phyloP scores from a whole-genome alignment of 495 filamentous ascomycete genomes.

The Tuber microsphaerosporum region DNA sequence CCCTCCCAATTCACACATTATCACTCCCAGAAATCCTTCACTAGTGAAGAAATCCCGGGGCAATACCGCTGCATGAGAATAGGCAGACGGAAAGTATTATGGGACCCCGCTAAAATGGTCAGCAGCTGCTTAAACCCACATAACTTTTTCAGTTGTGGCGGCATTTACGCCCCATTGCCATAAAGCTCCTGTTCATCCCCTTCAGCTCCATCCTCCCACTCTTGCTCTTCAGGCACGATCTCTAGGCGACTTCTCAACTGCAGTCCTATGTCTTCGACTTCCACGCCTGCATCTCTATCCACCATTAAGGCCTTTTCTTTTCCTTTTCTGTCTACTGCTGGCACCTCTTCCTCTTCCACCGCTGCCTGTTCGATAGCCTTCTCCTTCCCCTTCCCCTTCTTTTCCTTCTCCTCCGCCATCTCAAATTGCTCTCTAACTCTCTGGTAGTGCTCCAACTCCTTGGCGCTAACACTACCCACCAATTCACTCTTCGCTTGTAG shows the following conservation, averaged over 20 bases:
- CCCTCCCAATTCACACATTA: neutral
- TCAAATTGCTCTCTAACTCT: constrained; percentile 77
- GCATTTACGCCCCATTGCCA: constrained; percentile 20
- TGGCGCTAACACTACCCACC: constrained; percentile 81
- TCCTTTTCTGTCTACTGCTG: constrained; percentile 42
- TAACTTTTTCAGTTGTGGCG: neutral
- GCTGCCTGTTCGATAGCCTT: constrained; percentile 52
- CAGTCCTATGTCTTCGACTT: constrained; percentile 22
- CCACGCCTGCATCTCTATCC: constrained; percentile 9
- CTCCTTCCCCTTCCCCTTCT: constrained; percentile 39
- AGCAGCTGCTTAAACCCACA: neutral
- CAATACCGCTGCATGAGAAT: neutral
- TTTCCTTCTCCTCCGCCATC: constrained; percentile 43
- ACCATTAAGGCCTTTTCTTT: constrained; percentile 45
- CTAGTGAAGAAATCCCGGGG: neutral
- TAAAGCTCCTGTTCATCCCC: constrained; percentile 44
- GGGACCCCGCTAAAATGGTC: neutral
- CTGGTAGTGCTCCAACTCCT: constrained; percentile 88
- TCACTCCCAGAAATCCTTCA: neutral
- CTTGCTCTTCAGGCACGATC: constrained; percentile 26
- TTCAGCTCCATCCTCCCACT: constrained; percentile 38
- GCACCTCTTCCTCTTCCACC: constrained; percentile 33
- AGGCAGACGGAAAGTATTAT: neutral
- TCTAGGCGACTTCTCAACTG: constrained; percentile 9
- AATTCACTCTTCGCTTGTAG: constrained; percentile 69